These are phyloP conservation scores for Candida succiphila DNA, from an alignment of 805 yeast genomes.

Conservation along the genomic window DNA sequence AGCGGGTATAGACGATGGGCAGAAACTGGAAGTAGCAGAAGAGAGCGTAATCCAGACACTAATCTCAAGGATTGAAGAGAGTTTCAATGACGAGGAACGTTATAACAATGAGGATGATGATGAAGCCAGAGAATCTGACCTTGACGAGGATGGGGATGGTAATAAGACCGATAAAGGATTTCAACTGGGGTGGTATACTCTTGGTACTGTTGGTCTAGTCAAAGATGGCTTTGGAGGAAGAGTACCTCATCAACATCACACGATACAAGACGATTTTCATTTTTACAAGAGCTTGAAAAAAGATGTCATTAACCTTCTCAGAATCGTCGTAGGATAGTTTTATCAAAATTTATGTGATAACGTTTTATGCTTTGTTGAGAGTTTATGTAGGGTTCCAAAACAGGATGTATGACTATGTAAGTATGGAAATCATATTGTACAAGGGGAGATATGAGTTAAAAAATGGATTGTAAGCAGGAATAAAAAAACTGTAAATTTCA, in stretches of 20 bases:
- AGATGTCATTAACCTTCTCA: constrained; percentile 13
- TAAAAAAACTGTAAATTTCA: constrained; percentile 19
- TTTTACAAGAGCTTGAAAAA: constrained; percentile 13
- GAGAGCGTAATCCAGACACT: no score
- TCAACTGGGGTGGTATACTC: constrained; percentile 12
- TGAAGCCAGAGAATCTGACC: constrained; percentile 1
- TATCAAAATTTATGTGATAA: not conserved
- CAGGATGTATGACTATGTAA: no score
- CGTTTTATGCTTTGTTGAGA: not conserved
- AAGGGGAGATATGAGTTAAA: not conserved
- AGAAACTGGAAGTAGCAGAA: no score
- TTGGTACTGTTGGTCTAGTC: constrained; percentile 1
- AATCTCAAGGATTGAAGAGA: no score
- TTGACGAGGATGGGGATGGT: not conserved
- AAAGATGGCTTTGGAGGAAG: not conserved
- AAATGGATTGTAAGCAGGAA: not conserved
- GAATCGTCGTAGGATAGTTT: not conserved
- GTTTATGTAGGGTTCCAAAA: not conserved
- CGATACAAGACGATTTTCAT: constrained; percentile 19
- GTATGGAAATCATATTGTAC: not conserved
- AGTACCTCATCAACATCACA: constrained; percentile 5
- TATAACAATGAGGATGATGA: constrained; percentile 23
- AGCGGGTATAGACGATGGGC: no score
- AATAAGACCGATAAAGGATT: no score
- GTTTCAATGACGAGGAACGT: constrained; percentile 35